These are phyloP conservation scores for Suhomyces emberorum DNA, from an alignment of 805 yeast species.

Conservation along the genomic window DNA sequence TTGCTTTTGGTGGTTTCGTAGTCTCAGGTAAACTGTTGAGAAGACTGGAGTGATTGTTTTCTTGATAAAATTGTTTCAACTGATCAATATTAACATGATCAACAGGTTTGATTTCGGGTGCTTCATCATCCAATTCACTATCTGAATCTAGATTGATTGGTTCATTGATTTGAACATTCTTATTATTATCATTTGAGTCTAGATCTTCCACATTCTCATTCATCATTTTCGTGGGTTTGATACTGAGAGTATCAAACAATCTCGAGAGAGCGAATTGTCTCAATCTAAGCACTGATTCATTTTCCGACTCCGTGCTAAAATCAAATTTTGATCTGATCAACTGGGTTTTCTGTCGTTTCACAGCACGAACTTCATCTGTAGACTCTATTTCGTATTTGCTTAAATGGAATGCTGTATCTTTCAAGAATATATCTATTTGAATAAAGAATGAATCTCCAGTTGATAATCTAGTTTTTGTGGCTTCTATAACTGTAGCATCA, in stretches of 20 bases:
- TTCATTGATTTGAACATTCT: conserved; percentile 6
- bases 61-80: conserved; percentile 66
- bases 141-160: conserved; percentile 8
- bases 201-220: conserved; percentile 9
- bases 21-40: conserved; percentile 60
- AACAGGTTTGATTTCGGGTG: conserved; percentile 18
- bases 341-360: conserved; percentile 17
- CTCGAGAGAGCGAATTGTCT: conserved; percentile 54
- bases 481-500: conserved; percentile 55
- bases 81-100: conserved; percentile 65
- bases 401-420: conserved; percentile 31
- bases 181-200: conserved; percentile 3
- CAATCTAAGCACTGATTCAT: conserved; percentile 48
- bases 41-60: conserved; percentile 63
- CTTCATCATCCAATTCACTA: conserved; percentile 12
- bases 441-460: conserved; percentile 76
- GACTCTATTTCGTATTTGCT: conserved; percentile 5
- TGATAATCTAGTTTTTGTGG: conserved; percentile 51
- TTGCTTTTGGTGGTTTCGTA: conserved; percentile 44
- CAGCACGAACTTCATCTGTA: conserved; percentile 11
- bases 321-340: conserved; percentile 18
- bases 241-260: conserved; percentile 51
- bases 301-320: conserved; percentile 46
- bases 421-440: conserved; percentile 65
- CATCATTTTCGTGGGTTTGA: conserved; percentile 20